Conservation (phyloP, 257 asterid genomes). For the Jacaranda copaia region DNA sequence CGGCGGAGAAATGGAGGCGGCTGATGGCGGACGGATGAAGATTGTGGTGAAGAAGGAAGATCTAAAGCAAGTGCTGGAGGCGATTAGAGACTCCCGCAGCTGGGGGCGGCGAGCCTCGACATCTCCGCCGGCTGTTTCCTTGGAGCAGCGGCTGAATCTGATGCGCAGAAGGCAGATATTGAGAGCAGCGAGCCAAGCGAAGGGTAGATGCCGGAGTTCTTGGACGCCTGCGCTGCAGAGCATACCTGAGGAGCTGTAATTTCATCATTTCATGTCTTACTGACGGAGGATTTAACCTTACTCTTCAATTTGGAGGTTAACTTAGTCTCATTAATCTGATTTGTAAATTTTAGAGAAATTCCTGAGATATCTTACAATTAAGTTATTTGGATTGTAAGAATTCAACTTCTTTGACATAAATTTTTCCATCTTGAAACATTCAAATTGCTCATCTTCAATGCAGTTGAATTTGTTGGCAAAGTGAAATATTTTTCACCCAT, state of each 20-base stretch:
- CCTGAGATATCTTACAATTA: not conserved
- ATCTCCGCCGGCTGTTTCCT: slow-evolving; percentile 31
- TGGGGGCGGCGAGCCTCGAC: slow-evolving; percentile 32
- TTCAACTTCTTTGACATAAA: not conserved
- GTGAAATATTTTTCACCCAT: no score
- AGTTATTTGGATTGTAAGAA: not conserved
- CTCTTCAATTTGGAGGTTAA: not conserved
- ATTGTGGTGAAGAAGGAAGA: slow-evolving; percentile 65
- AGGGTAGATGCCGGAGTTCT: slow-evolving; percentile 33
- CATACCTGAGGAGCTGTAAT: slow-evolving; percentile 61
- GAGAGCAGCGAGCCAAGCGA: slow-evolving; percentile 41
- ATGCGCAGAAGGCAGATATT: slow-evolving; percentile 56
- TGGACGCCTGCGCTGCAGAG: slow-evolving; percentile 67
- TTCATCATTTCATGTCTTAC: not conserved
- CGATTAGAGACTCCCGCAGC: slow-evolving; percentile 44
- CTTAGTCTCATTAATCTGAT: not conserved
- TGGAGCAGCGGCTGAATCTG: slow-evolving; percentile 61
- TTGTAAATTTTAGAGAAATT: slow-evolving; percentile 5
- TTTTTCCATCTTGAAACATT: no score
- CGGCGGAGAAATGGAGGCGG: slow-evolving; percentile 38
- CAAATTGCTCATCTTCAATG: no score
- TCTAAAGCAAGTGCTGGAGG: slow-evolving; percentile 59
- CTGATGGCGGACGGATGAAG: slow-evolving; percentile 52
- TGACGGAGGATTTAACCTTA: no score
- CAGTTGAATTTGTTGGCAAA: no score